Evolutionary conservation across 2,329 filamentous ascomycete genomes (phyloP), one percentile per base, ranked within the genome.

Genomic region (Aspergillus japonicus): DNA sequence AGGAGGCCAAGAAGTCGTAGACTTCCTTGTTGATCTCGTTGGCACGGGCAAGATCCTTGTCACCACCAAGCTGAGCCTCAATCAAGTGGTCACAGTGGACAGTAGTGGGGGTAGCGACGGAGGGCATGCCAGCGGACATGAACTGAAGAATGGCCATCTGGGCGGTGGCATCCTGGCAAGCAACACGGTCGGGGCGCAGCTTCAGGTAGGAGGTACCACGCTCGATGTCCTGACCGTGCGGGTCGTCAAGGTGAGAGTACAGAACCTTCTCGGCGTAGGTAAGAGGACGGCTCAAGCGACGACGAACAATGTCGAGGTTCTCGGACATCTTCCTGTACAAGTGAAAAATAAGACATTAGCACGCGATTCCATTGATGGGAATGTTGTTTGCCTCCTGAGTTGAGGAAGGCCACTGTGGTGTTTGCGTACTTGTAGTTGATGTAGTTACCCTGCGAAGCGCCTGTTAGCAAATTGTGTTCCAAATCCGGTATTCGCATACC

Each of bases 111-210:
- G 96, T 98, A 65, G 93, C 93, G 63, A 98, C 95, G 24, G 89
- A 89, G 68, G 92, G 91, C 91, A 99, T 94, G 78, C 94, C 94
- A 62, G 95, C 94, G 58, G 92, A 96, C 93, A 99, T 99, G 87
- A 99, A 99, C 84, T 99, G 95, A 61, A 99, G 86, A 69, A 99
- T 96, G 66, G 95, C 95, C 95, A 99, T 99, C 86, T 99, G 95
- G 66, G 95, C 95, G 62, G 95, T 98, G 76, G 95, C 95, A 86
- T 99, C 95, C 85, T 99, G 95, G 85, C 95, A 98, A 79, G 95
- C 95, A 73, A 99, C 95, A 80, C 95, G 91, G 77, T 99, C 95
- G 60, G 95, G 95, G 68, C 95, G 91, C 69, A 99, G 88, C 84
- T 94, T 97, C 69, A 99, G 87, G 82, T 99, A 98, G 62, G 93